Evolutionary conservation across 225 moss, liverwort and hornwort species (phyloP).

Genomic region (Marchantia paleacea): DNA sequence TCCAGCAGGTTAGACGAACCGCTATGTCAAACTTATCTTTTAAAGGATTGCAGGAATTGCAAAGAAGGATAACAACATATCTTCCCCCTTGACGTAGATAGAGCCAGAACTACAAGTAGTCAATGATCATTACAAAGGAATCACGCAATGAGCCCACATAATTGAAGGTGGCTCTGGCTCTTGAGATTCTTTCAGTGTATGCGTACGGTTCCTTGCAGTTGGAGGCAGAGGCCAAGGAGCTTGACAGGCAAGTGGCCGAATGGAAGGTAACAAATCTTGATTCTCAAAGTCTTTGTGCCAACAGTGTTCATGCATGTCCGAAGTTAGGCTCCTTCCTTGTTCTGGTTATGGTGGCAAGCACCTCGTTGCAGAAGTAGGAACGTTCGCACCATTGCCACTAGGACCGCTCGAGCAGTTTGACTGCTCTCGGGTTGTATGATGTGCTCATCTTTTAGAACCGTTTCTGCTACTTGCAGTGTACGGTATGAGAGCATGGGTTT

Average conservation of each 20-base stretch:
- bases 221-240: slow-evolving; percentile 68
- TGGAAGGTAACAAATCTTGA: slow-evolving; percentile 63
- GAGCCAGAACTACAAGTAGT: neutral
- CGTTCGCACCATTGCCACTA: neutral
- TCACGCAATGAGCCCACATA: neutral
- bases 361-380: neutral
- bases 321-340: neutral
- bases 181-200: neutral
- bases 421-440: neutral
- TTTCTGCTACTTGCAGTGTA: neutral
- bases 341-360: neutral
- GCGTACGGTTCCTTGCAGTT: slow-evolving; percentile 40
- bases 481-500: neutral
- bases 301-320: neutral
- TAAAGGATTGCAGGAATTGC: neutral
- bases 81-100: neutral
- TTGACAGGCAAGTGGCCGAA: slow-evolving; percentile 75
- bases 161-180: neutral
- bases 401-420: neutral
- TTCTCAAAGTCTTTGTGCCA: neutral
- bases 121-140: neutral
- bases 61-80: neutral
- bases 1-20: slow-evolving; percentile 50
- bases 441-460: neutral
- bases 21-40: neutral